Conservation (phyloP, 768 basidiomycete species). For the Holtermanniella nyarrowii region DNA sequence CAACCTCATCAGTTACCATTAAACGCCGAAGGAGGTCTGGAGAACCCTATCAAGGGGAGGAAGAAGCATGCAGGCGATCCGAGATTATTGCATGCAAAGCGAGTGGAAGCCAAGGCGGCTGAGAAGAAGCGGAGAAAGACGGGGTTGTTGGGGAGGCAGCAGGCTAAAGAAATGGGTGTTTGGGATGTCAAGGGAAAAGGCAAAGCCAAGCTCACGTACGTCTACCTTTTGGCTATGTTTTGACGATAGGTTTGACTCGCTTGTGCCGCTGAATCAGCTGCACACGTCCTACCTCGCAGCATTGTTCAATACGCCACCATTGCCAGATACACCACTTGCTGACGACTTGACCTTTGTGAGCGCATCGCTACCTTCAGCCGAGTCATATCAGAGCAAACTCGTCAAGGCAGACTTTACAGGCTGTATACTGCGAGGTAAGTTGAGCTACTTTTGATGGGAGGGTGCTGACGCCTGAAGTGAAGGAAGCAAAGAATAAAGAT, state of each 20-base stretch:
- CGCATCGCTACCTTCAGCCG: constrained; percentile 6
- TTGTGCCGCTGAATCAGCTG: constrained; percentile 10
- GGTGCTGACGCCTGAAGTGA: constrained; percentile 4
- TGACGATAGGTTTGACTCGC: constrained; percentile 3
- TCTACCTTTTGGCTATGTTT: background rate
- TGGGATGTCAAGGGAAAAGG: constrained; percentile 6
- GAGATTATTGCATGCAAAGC: constrained; percentile 3
- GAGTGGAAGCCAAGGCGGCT: constrained; percentile 2
- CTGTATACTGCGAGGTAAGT: constrained; percentile 5
- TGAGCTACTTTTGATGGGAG: background rate
- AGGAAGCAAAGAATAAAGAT: constrained; percentile 15
- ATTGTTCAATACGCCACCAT: background rate
- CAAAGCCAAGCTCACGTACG: constrained; percentile 1
- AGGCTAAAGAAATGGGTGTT: constrained; percentile 15
- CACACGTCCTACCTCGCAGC: constrained; percentile 3
- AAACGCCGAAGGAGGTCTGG: background rate
- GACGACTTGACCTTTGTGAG: background rate
- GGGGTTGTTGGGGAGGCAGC: constrained; percentile 13
- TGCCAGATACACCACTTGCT: constrained; percentile 1
- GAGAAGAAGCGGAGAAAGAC: constrained; percentile 5
- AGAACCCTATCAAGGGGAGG: constrained; percentile 17
- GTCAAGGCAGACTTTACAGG: constrained; percentile 39
- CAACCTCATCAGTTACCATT: background rate
- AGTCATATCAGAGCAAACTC: constrained; percentile 22
- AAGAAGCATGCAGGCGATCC: constrained; percentile 23